phyloP scores from a whole-genome alignment of 768 basidiomycete genomes.

The Termitomyces bulborhizus region DNA sequence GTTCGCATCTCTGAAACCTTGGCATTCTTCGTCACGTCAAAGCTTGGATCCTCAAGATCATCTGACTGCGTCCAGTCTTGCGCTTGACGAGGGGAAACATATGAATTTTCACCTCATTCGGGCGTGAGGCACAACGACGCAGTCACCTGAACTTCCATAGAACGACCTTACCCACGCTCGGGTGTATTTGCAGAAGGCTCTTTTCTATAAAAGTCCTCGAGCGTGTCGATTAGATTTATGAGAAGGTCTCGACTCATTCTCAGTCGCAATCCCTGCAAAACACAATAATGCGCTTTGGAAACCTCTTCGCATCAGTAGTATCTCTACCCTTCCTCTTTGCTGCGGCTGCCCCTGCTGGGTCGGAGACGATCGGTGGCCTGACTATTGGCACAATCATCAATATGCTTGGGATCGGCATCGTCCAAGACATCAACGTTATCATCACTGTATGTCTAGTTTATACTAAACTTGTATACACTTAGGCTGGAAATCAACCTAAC shows the following conservation, averaged over 20 bases:
- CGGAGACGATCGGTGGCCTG: conserved; percentile 16
- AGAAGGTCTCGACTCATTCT: background rate
- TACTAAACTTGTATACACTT: too few species aligned
- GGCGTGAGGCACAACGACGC: background rate
- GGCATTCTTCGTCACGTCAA: background rate
- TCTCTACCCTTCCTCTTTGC: conserved; percentile 20
- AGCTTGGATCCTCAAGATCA: background rate
- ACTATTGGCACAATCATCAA: conserved; percentile 34
- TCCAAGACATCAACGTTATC: conserved; percentile 30
- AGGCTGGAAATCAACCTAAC: background rate
- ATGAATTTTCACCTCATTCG: conserved; percentile 1
- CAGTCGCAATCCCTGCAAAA: background rate
- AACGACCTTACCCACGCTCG: conserved; percentile 2
- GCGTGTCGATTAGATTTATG: background rate
- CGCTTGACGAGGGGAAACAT: background rate
- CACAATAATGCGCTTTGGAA: conserved; percentile 7
- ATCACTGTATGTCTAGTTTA: conserved; percentile 25
- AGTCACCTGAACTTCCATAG: background rate
- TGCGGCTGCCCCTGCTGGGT: conserved; percentile 15
- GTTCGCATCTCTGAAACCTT: too few species aligned
- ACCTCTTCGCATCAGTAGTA: conserved; percentile 17
- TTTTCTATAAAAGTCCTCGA: background rate
- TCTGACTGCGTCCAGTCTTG: conserved; percentile 3
- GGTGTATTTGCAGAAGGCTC: background rate
- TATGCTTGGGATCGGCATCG: conserved; percentile 31